Conservation (phyloP, 257 asterid genomes). For the Solanum chmielewskii region DNA sequence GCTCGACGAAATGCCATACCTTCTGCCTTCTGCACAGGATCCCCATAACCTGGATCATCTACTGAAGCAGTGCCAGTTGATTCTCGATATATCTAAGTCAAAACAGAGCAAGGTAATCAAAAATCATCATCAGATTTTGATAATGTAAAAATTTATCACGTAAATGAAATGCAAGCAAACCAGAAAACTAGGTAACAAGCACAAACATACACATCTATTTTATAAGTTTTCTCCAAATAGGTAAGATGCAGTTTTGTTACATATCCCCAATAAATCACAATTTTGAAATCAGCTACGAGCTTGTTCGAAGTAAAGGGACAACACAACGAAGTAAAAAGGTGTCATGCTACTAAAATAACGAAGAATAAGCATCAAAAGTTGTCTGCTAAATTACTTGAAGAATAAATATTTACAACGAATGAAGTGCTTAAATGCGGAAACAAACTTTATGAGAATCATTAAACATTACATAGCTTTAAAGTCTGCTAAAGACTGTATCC, state of each 20-base stretch:
- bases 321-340: not conserved
- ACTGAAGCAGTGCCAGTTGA: slow-evolving; percentile 68
- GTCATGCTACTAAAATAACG: no score
- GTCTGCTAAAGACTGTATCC: not conserved
- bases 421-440: no score
- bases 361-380: no score
- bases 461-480: not conserved
- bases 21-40: slow-evolving; percentile 82
- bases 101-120: not conserved
- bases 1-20: slow-evolving; percentile 96
- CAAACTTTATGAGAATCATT: no score
- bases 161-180: not conserved
- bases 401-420: no score
- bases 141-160: not conserved
- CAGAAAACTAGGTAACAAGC: not conserved
- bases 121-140: not conserved
- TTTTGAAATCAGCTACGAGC: not conserved
- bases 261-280: not conserved
- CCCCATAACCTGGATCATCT: slow-evolving; percentile 52
- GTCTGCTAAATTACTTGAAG: no score
- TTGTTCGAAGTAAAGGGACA: not conserved
- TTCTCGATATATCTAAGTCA: slow-evolving; percentile 59
- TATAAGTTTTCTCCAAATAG: not conserved
- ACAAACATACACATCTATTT: not conserved
- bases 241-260: not conserved